Base-by-base conservation (phyloP, 352 stramenopile species). In the Saprolegnia parasitica region DNA sequence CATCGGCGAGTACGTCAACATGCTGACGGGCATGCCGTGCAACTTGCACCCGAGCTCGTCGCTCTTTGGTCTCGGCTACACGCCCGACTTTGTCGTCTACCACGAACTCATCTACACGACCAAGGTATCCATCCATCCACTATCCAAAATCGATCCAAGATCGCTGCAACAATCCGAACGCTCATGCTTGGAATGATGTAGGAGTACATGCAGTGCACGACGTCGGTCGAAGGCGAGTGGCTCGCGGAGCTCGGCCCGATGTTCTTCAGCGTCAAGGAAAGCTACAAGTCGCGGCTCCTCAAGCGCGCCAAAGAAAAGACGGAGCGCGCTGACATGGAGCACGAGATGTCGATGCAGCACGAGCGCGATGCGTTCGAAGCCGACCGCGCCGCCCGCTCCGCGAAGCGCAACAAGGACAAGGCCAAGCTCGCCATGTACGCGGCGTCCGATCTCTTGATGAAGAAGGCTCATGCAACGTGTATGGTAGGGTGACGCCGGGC, bases 1-100 rank as follows among this genome's bases (percentile, higher is more conserved):
- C 21, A 98, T 99, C 65, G 97, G 96, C 29, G 96, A 99, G 77
- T 99, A 99, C 77, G 96, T 99, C n/a, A 99, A 99, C 78, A 98
- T 99, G 92, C 79, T 99, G 21, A 98, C 91, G 39, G 96, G 96
- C 18, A 99, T 99, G 79, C 96, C 97, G 47, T 98, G 91, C 73
- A 88, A 98, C 39, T 74, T 99, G 23, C 97, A 99, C 77, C 97
- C 97, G 11, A 98, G 91, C 52, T 97, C 91, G 35, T 96, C 97
- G n/a, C 75, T 99, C 18, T 99, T 98, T 79, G 96, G 97, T 15
- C 80, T 99, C 20, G 98, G 97, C 20, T 99, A 99, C 81, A 99
- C 96, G 24, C 98, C 98, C 18, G 97, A 99, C 78, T 99, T 99
- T 83, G 95, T 99, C 5, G 97, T 98, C 24, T 99, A 99, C 76